phyloP scores from a whole-genome alignment of 495 filamentous ascomycete species.

The Aspergillus saccharolyticus region DNA sequence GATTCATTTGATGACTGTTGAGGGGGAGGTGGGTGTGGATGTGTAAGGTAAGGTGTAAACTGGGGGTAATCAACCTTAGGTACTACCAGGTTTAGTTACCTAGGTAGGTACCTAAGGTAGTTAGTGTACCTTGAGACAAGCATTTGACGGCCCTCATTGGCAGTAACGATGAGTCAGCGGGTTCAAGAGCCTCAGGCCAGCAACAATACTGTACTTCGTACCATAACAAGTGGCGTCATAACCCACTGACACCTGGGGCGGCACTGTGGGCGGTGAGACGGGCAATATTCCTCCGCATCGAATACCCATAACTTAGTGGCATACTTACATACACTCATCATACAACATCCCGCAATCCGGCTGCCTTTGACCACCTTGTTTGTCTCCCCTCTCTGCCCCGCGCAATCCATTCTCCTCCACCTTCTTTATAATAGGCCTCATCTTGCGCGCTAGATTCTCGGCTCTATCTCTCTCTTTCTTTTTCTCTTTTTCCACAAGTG shows the following conservation, averaged over 20 bases:
- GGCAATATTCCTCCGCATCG: neutral
- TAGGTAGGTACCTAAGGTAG: no score
- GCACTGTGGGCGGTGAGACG: neutral
- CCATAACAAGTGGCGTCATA: slow-evolving; percentile 13
- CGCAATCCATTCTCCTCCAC: neutral
- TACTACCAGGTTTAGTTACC: no score
- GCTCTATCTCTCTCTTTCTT: no score
- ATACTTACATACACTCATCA: neutral
- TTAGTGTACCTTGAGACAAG: neutral
- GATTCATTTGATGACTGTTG: neutral
- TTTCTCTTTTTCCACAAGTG: neutral
- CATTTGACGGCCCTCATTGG: neutral
- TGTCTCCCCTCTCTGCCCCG: neutral
- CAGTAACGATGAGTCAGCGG: neutral
- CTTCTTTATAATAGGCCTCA: neutral
- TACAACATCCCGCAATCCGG: neutral
- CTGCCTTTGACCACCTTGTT: neutral
- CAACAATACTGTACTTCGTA: neutral
- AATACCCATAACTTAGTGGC: neutral
- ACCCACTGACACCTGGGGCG: no score
- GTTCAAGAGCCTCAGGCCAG: neutral
- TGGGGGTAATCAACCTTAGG: neutral
- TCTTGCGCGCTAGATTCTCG: no score
- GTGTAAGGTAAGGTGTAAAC: neutral
- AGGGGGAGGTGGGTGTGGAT: neutral